phyloP scores from a whole-genome alignment of 2,329 filamentous ascomycete genomes.

The Albifimbria verrucaria region DNA sequence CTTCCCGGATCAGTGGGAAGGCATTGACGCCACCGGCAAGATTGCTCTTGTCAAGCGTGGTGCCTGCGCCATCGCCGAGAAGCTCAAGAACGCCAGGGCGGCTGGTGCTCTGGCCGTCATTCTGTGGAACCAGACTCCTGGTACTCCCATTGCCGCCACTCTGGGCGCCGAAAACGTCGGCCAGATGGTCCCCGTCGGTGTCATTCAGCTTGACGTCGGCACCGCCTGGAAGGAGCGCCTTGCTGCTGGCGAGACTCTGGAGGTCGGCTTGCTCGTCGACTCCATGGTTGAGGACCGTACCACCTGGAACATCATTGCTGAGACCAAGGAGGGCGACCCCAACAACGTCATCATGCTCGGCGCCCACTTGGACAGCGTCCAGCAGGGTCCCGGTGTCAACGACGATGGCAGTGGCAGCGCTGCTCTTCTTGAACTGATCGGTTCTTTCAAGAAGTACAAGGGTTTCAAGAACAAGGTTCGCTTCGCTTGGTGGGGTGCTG shows the following conservation, averaged over 20 bases:
- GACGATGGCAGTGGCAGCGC: constrained; percentile 38
- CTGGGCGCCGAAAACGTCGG: constrained; percentile 41
- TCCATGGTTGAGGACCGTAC: constrained; percentile 31
- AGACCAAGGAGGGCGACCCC: constrained; percentile 39
- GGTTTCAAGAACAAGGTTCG: constrained; percentile 40
- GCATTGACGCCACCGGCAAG: constrained; percentile 40
- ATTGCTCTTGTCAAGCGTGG: constrained; percentile 44
- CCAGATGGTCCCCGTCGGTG: constrained; percentile 31
- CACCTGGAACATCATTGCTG: constrained; percentile 39
- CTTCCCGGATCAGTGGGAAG: constrained; percentile 40
- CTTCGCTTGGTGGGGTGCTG: constrained; percentile 40
- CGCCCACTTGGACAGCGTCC: constrained; percentile 38
- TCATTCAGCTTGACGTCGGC: constrained; percentile 32
- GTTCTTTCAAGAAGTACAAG: constrained; percentile 32
- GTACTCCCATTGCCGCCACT: constrained; percentile 44
- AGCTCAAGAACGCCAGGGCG: constrained; percentile 40
- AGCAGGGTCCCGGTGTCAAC: constrained; percentile 36
- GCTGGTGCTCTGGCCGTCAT: constrained; percentile 44
- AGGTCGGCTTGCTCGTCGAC: constrained; percentile 33
- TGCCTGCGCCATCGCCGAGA: constrained; percentile 37
- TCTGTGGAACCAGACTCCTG: constrained; percentile 60
- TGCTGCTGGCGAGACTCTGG: constrained; percentile 27
- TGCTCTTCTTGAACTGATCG: constrained; percentile 33
- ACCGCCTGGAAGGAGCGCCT: constrained; percentile 31
- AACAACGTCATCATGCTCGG: constrained; percentile 40